A percentile compares a stretch with the other conserved stretches of the same genome.
phyloP scores from a whole-genome alignment of 495 filamentous ascomycete genomes.

The Lophiostoma macrostomum region DNA sequence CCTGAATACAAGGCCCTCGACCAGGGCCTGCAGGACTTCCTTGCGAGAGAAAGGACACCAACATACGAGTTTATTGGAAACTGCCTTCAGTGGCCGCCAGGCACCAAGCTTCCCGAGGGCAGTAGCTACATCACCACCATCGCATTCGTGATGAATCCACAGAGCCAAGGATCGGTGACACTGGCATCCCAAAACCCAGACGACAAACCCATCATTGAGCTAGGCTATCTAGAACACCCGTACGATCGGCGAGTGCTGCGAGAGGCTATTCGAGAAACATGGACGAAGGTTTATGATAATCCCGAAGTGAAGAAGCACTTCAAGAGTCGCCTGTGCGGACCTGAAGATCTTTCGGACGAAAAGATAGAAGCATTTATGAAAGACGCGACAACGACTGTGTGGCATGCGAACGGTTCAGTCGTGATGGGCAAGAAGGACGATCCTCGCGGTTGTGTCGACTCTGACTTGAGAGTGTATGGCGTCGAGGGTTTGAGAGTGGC shows the following conservation, averaged over 20 bases:
- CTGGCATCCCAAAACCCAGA: constrained; percentile 17
- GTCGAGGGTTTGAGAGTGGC: constrained; percentile 30
- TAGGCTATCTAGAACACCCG: constrained; percentile 39
- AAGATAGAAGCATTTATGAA: constrained; percentile 47
- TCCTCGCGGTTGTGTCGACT: constrained; percentile 36
- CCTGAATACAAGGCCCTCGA: constrained; percentile 20
- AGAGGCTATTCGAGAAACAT: constrained; percentile 50
- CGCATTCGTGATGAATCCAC: constrained; percentile 30
- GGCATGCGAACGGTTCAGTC: constrained; percentile 23
- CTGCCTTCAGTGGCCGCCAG: constrained; percentile 7
- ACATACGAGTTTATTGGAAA: constrained; percentile 11
- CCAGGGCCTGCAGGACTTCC: constrained; percentile 14
- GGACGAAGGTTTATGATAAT: constrained; percentile 44
- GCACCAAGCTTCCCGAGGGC: constrained; percentile 7
- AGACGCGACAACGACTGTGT: constrained; percentile 10
- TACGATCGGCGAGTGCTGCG: constrained; percentile 57
- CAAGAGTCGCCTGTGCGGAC: constrained; percentile 43
- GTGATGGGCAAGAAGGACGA: constrained; percentile 35
- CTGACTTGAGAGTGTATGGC: constrained; percentile 23
- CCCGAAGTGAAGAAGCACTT: constrained; percentile 50
- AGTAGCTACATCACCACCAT: constrained; percentile 11
- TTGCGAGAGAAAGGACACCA: constrained; percentile 13
- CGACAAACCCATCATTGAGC: constrained; percentile 27
- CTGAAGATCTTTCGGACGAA: constrained; percentile 53
- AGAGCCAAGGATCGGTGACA: constrained; percentile 22